These are phyloP conservation scores for Ophiostoma sp. DNA, from an alignment of 2,329 filamentous ascomycete species.

Conservation along the genomic window DNA sequence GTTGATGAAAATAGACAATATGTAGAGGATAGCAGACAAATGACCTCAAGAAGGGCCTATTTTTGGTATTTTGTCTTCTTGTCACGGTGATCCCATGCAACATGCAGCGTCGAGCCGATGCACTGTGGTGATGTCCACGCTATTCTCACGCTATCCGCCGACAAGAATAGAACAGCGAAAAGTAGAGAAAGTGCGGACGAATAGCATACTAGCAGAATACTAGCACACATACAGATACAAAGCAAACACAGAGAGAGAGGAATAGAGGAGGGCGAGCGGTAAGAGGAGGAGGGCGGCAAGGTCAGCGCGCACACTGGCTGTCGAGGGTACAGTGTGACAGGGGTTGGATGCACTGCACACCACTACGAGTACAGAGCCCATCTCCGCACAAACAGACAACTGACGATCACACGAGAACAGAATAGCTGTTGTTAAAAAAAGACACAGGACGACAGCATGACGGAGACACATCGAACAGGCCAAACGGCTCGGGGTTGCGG, in stretches of 20 bases:
- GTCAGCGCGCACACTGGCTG: neutral
- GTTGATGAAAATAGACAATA: neutral
- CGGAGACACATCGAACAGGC: neutral
- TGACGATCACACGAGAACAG: slow-evolving; percentile 1
- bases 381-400: neutral
- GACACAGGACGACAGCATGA: neutral
- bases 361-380: neutral
- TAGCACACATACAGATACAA: neutral
- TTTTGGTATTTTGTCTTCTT: neutral
- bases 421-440: slow-evolving; percentile 16
- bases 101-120: neutral
- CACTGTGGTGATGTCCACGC: neutral
- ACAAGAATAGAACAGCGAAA: slow-evolving; percentile 6
- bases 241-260: neutral
- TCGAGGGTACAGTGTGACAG: slow-evolving; percentile 4
- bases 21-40: neutral
- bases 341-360: neutral
- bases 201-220: neutral
- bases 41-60: neutral
- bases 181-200: neutral
- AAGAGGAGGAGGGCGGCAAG: neutral
- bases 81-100: neutral
- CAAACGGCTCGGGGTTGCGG: neutral
- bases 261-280: slow-evolving; percentile 2
- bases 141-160: slow-evolving; percentile 2